Percentiles rank a stretch among this genome's conserved stretches.
Evolutionary conservation across 1,139 yeast genomes (phyloP).

Genomic region (Kodamaea derodonti): DNA sequence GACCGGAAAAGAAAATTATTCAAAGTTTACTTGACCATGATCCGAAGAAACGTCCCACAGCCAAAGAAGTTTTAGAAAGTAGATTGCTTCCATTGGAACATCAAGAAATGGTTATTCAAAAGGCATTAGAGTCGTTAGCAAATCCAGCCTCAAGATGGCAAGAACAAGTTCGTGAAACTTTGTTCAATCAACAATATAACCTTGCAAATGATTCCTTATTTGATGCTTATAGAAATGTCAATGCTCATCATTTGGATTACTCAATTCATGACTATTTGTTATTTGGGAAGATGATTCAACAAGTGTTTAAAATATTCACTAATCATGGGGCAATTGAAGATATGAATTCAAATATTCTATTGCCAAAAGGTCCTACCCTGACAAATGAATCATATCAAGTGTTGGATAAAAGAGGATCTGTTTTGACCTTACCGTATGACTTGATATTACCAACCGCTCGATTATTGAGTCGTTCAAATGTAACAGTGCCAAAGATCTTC

Average conservation of each 20-base stretch:
- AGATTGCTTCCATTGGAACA: slow-evolving; percentile 85
- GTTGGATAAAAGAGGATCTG: slow-evolving; percentile 80
- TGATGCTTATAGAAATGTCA: slow-evolving; percentile 43
- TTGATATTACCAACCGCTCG: slow-evolving; percentile 87
- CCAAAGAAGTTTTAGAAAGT: slow-evolving; percentile 67
- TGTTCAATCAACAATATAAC: slow-evolving; percentile 80
- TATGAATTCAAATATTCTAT: slow-evolving; percentile 47
- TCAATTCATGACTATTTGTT: slow-evolving; percentile 36
- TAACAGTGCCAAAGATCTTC: slow-evolving; percentile 59
- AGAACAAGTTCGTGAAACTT: slow-evolving; percentile 79
- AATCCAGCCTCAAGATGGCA: slow-evolving; percentile 95
- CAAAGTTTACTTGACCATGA: slow-evolving; percentile 67
- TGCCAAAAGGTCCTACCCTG: slow-evolving; percentile 78
- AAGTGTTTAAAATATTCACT: slow-evolving; percentile 57
- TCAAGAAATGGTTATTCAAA: slow-evolving; percentile 84
- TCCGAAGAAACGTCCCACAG: slow-evolving; percentile 74
- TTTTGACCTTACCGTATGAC: slow-evolving; percentile 84
- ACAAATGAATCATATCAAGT: slow-evolving; percentile 66
- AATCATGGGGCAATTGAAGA: slow-evolving; percentile 86
- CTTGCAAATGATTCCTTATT: slow-evolving; percentile 79
- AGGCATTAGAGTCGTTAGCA: slow-evolving; percentile 78
- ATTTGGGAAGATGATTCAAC: slow-evolving; percentile 50
- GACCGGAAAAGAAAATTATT: slow-evolving; percentile 65
- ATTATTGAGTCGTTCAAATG: slow-evolving; percentile 58
- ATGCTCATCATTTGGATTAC: slow-evolving; percentile 20